Conservation (phyloP, 257 asterid species). For the Coffea canephora region DNA sequence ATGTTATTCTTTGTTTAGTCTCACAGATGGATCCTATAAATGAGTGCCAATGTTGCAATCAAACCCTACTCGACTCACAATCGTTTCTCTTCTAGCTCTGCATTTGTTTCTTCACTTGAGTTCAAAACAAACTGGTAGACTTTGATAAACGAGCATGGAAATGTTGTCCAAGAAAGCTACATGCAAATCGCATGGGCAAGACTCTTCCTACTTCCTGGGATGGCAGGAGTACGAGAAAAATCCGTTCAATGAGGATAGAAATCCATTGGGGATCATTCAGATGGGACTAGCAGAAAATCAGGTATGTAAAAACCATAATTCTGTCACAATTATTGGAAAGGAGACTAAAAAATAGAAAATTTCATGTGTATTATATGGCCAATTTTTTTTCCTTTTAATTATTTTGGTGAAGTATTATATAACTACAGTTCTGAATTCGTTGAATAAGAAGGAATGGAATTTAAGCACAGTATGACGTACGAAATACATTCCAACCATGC, state of each 20-base stretch:
- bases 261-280: conserved; percentile 43
- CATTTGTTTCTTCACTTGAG: background rate
- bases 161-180: conserved; percentile 42
- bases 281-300: conserved; percentile 45
- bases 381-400: too few species aligned
- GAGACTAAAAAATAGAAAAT: background rate
- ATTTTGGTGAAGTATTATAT: background rate
- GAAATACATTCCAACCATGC: background rate
- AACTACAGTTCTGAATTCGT: background rate
- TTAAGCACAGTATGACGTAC: background rate
- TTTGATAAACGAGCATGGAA: background rate
- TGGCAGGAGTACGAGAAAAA: conserved; percentile 37
- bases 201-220: conserved; percentile 39
- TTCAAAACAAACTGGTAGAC: background rate
- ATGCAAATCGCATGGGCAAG: conserved; percentile 35
- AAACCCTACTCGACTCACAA: conserved; percentile 10
- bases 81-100: background rate
- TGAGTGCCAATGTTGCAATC: conserved; percentile 2
- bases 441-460: too few species aligned
- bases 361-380: too few species aligned
- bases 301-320: conserved; percentile 11
- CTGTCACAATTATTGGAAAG: background rate
- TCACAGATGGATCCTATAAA: conserved; percentile 20
- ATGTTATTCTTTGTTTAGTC: background rate
- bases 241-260: conserved; percentile 25